Percentiles rank a stretch among this genome's conserved stretches.
Conservation (phyloP, 257 asterid genomes). For the Eustoma russellianum region DNA sequence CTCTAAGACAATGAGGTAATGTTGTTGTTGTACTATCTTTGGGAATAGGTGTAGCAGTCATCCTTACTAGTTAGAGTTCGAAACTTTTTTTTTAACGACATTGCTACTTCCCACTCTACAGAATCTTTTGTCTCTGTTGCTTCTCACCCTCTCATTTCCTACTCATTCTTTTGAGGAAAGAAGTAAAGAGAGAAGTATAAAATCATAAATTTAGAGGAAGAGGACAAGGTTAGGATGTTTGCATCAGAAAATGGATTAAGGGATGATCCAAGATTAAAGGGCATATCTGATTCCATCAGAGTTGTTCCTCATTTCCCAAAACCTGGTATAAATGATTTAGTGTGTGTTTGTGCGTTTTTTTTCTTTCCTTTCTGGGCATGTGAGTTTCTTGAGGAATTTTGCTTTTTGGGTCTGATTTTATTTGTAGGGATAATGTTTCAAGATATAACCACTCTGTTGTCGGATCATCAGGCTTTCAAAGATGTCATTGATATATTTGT, state of each 20-base stretch:
- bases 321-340: slow-evolving; percentile 38
- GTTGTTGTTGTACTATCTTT: no score
- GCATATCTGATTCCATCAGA: slow-evolving; percentile 64
- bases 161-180: no score
- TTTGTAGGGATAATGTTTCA: slow-evolving; percentile 76
- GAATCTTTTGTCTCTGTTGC: no score
- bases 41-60: no score
- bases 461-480: slow-evolving; percentile 65
- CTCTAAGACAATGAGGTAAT: no score
- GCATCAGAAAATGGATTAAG: slow-evolving; percentile 77
- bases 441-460: slow-evolving; percentile 68
- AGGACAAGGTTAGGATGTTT: slow-evolving; percentile 38
- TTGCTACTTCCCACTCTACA: no score
- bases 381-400: not conserved
- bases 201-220: not conserved
- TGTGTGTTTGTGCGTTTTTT: not conserved
- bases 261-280: slow-evolving; percentile 64
- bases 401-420: slow-evolving; percentile 5
- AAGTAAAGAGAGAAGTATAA: not conserved
- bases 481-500: slow-evolving; percentile 78
- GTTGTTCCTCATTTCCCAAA: slow-evolving; percentile 82
- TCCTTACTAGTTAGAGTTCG: no score
- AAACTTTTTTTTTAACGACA: no score
- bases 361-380: slow-evolving; percentile 9
- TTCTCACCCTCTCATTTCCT: no score